Evolutionary conservation across 106 monocot species (phyloP), one percentile per base, ranked within the genome.

Genomic region (Gastrodia elata): DNA sequence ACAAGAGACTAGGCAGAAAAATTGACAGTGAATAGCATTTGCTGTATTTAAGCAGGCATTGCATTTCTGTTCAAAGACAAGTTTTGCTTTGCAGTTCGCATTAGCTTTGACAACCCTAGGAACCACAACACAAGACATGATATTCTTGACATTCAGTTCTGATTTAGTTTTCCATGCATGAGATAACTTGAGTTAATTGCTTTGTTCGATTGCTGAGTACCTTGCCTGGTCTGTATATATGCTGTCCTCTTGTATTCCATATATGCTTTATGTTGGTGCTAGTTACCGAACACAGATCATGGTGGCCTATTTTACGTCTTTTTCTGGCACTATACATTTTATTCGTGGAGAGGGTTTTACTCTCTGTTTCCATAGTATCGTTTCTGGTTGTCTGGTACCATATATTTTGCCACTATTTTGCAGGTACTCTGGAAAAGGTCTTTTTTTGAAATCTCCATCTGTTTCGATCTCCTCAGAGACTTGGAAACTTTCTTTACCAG

Each of bases 361-460:
- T 61, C 32, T 4, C 32, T 61, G 26, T 26, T 24, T 61, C 61
- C 28, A 59, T 28, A 11, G 32, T 2, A 32, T 10, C 27, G 67
- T 67, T 67, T 67, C 37, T 3, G 8, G 20, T 67, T 67, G 18
- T 18, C 37, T 36, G 37, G 16, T 67, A 64, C 64, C 26, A 64
- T 6, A 68, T 38, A 40, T 25, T 69, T 24, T 25, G 69, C 25
- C 26, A 24, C n/a, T 67, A 39, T 76, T 16, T 41, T 82, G 33
- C 78, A 95, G 92, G 97, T 97, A 97, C 70, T 88, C 97, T 15
- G 97, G 97, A 40, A 87, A 93, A 82, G 97, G 97, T 24, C 71
- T 97, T 57, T 97, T 92, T 81, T 75, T 97, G 49, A 84, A 92
- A 68, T 88, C 92, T 42, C 93, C 97, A 64, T 88, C 81, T 52